Evolutionary conservation across 2,329 filamentous ascomycete species (phyloP), one percentile per base, ranked within the genome.

Genomic region (Akanthomyces dipterigenus): DNA sequence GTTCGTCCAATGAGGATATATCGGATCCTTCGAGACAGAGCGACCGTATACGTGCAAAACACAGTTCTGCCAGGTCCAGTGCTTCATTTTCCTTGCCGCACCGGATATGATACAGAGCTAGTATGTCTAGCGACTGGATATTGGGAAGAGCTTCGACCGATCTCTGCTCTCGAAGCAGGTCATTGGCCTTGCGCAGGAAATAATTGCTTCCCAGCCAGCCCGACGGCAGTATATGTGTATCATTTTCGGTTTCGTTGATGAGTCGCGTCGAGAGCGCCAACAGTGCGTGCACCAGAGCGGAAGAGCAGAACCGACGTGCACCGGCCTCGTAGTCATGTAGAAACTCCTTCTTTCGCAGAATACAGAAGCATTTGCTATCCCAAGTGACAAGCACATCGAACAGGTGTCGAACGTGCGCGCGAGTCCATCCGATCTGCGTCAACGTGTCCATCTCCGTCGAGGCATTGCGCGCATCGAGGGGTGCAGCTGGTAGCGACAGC

Each of bases 271-370:
- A 26, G 11, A 65, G 43, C 40, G 60, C 60, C 16, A 65, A 36
- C 11, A 64, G 53, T 1, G 62, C 53, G 20, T 65, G 59, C n/a
- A 64, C 62, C 3, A 65, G 64, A 4, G 64, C 56, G 3, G 60
- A 40, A 1, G 64, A 65, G 50, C 64, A 64, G 40, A 61, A 65
- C 5, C 55, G 59, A 2, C 11, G 36, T 18, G 42, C 40, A n/a
- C 62, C 64, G 8, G 20, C 24, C 11, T 60, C 34, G 22, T 42
- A 55, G 45, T 53, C 49, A n/a, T 74, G 22, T 69, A 70, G 34
- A 75, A 72, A 63, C 67, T 68, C 16, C 63, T 65, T 42, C 66
- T 69, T 7, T 55, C 59, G 11, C 65, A 64, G 24, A 58, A 67
- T 18, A 70, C 62, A 54, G 42, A 62, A 63, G n/a, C 62, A 48